phyloP scores from a whole-genome alignment of 192 early-diverging fungal genomes.

The Backusella morwellensis region DNA sequence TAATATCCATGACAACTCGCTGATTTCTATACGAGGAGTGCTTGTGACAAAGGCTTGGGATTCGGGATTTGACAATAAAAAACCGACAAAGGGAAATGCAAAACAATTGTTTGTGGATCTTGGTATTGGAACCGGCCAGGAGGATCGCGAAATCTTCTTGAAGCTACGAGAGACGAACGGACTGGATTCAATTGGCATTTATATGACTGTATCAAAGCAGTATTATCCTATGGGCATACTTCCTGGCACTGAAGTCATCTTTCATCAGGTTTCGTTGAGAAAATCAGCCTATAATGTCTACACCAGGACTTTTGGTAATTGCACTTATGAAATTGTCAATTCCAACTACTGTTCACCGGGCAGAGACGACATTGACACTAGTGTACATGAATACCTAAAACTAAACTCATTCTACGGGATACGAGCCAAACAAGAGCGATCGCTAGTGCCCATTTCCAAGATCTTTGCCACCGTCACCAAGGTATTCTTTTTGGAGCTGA shows the following conservation, averaged over 20 bases:
- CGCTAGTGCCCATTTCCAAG: neutral
- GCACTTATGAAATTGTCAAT: neutral
- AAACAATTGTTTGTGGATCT: neutral
- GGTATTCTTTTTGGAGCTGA: neutral
- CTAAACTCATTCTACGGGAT: neutral
- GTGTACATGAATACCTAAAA: neutral
- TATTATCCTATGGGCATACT: neutral
- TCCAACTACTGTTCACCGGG: neutral
- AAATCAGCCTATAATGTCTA: neutral
- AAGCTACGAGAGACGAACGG: neutral
- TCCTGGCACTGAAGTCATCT: neutral
- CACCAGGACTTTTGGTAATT: neutral
- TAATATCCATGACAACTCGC: neutral
- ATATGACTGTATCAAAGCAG: neutral
- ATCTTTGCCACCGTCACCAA: neutral
- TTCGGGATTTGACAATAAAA: neutral
- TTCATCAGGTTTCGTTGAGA: neutral
- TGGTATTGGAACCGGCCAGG: neutral
- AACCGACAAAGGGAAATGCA: neutral
- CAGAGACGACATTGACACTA: neutral
- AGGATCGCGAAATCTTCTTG: neutral
- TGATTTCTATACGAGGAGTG: neutral
- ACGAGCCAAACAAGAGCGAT: neutral
- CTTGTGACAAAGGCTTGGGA: neutral
- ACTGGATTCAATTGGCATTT: neutral